Evolutionary conservation across 2,329 filamentous ascomycete genomes (phyloP).

Genomic region (Zasmidium citrigriseum): DNA sequence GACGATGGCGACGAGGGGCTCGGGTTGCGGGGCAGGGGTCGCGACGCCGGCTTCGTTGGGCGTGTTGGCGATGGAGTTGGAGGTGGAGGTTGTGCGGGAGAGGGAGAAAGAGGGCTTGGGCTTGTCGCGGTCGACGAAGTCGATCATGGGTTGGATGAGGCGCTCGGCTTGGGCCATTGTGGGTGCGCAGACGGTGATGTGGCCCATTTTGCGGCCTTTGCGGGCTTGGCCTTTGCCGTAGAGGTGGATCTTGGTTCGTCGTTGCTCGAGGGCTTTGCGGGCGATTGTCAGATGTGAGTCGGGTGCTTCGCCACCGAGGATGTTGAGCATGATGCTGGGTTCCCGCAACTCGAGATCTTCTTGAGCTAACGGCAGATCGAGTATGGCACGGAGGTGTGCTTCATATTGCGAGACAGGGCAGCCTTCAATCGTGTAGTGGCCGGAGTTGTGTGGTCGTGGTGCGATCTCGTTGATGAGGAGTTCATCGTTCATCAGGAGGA

Average conservation of each 20-base stretch:
- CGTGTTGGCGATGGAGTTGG: conserved; percentile 29
- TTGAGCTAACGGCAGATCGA: conserved; percentile 62
- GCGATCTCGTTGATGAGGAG: conserved; percentile 86
- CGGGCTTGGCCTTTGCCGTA: conserved; percentile 87
- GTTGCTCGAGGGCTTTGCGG: conserved; percentile 56
- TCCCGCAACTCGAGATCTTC: conserved; percentile 58
- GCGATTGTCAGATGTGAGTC: conserved; percentile 64
- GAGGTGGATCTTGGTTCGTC: conserved; percentile 70
- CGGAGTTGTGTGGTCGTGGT: conserved; percentile 83
- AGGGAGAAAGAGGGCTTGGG: conserved; percentile 45
- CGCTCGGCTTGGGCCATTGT: conserved; percentile 68
- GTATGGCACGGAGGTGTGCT: conserved; percentile 81
- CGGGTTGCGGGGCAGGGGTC: too few species aligned
- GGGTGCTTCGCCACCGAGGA: conserved; percentile 68
- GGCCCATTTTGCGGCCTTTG: conserved; percentile 90
- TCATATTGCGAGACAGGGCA: conserved; percentile 90
- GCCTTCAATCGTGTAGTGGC: conserved; percentile 93
- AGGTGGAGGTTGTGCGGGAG: conserved; percentile 18
- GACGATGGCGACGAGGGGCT: conserved; percentile 70
- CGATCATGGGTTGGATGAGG: conserved; percentile 69
- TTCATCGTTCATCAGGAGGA: conserved; percentile 70
- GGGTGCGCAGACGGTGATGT: conserved; percentile 77
- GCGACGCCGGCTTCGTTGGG: conserved; percentile 12
- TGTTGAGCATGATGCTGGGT: conserved; percentile 75
- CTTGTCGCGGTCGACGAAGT: conserved; percentile 60